phyloP scores from a whole-genome alignment of 768 basidiomycete genomes.

The Melanogaster broomeanus region DNA sequence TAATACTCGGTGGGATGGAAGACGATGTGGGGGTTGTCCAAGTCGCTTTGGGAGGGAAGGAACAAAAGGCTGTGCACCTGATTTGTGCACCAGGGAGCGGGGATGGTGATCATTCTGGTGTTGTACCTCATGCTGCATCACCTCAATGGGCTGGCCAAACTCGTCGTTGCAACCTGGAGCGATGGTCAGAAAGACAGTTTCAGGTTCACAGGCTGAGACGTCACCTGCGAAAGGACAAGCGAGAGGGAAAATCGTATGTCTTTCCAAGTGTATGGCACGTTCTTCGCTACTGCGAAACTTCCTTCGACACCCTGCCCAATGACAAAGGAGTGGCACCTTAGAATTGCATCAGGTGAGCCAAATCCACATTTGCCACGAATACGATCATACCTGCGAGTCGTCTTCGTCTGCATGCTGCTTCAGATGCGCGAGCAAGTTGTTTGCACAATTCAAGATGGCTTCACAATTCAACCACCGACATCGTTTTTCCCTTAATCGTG shows the following conservation, averaged over 20 bases:
- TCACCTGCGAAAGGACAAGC: constrained; percentile 46
- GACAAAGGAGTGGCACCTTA: constrained; percentile 47
- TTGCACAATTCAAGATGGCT: constrained; percentile 52
- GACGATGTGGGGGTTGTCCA: constrained; percentile 39
- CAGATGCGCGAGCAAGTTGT: constrained; percentile 53
- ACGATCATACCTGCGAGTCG: constrained; percentile 27
- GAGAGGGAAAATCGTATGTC: constrained; percentile 41
- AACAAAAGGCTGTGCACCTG: constrained; percentile 33
- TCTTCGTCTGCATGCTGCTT: constrained; percentile 36
- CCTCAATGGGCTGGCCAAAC: constrained; percentile 47
- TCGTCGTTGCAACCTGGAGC: constrained; percentile 52
- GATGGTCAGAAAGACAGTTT: constrained; percentile 1
- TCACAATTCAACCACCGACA: constrained; percentile 67
- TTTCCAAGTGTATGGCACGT: constrained; percentile 51
- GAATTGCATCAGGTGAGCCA: constrained; percentile 7
- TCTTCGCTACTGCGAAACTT: constrained; percentile 37
- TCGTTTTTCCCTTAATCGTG: constrained; percentile 44
- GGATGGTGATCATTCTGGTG: constrained; percentile 26
- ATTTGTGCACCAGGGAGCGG: constrained; percentile 22
- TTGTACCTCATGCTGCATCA: constrained; percentile 51
- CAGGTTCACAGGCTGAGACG: background rate
- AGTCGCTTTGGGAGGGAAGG: constrained; percentile 34
- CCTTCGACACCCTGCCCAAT: constrained; percentile 58
- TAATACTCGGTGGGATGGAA: constrained; percentile 55
- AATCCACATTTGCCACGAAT: constrained; percentile 1